Evolutionary conservation across 768 basidiomycete genomes (phyloP).

Genomic region (Saitozyma podzolica): DNA sequence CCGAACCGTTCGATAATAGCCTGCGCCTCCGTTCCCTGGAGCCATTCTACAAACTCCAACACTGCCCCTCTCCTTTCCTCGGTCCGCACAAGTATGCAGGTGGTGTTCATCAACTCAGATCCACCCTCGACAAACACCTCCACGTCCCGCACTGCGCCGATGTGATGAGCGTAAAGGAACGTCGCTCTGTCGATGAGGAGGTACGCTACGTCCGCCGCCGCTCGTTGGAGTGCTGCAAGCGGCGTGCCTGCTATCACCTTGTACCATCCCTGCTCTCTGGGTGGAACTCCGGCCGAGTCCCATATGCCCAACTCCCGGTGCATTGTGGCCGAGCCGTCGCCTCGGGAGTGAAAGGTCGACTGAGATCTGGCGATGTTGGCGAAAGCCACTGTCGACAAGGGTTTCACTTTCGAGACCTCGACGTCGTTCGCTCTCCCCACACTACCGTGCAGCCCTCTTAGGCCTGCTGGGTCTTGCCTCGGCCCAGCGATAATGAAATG

Average conservation of each 20-base stretch:
- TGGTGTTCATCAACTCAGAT: constrained; percentile 1
- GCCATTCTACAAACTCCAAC: constrained; percentile 5
- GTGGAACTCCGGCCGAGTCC: background rate
- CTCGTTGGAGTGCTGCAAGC: background rate
- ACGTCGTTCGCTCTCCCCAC: too few relatives aligned
- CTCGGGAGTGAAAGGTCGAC: background rate
- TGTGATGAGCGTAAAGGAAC: background rate
- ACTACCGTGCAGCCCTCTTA: background rate
- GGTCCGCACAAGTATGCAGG: background rate
- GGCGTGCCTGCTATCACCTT: background rate
- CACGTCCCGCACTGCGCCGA: background rate
- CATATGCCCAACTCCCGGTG: constrained; percentile 3
- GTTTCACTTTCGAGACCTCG: too few relatives aligned
- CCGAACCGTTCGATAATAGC: background rate
- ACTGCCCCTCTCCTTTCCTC: background rate
- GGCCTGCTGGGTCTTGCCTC: background rate
- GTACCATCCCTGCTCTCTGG: background rate
- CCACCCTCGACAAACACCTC: background rate
- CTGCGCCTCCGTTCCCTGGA: background rate
- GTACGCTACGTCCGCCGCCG: background rate
- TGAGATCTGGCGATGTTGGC: background rate
- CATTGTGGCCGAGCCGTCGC: constrained; percentile 7
- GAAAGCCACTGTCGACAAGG: background rate
- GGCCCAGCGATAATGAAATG: constrained; percentile 2
- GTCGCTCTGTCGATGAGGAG: constrained; percentile 4